phyloP scores from a whole-genome alignment of 805 yeast genomes.

The Zygotorulaspora florentina region DNA sequence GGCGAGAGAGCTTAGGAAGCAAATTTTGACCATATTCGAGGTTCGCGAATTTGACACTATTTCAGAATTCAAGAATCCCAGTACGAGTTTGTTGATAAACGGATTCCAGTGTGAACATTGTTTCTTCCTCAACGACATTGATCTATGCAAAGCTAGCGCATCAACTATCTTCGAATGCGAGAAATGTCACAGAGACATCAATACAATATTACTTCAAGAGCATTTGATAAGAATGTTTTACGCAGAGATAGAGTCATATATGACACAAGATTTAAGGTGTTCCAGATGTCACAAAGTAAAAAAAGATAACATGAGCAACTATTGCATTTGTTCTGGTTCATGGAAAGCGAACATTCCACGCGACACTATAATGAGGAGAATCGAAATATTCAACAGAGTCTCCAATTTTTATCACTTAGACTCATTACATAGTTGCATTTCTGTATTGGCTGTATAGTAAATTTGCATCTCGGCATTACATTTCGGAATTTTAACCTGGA shows the following conservation, averaged over 20 bases:
- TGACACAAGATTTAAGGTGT: constrained; percentile 79
- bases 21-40: constrained; percentile 67
- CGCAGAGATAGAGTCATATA: constrained; percentile 52
- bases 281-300: constrained; percentile 65
- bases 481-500: too few relatives aligned
- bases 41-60: constrained; percentile 79
- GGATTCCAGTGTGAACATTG: constrained; percentile 79
- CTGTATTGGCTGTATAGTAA: not conserved
- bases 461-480: not conserved
- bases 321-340: constrained; percentile 84
- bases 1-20: constrained; percentile 68
- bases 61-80: constrained; percentile 70
- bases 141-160: constrained; percentile 69
- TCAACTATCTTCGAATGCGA: constrained; percentile 52
- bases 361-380: constrained; percentile 41
- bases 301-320: constrained; percentile 62
- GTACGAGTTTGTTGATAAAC: constrained; percentile 60
- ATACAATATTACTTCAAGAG: constrained; percentile 73
- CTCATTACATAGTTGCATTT: constrained; percentile 36
- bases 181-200: constrained; percentile 60
- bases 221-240: constrained; percentile 62
- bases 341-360: constrained; percentile 61
- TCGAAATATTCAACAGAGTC: constrained; percentile 53
- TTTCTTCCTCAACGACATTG: constrained; percentile 67
- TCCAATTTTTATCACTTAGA: constrained; percentile 58